Conservation (phyloP, 768 basidiomycete genomes). For the Hygrophorus pudorinus region DNA sequence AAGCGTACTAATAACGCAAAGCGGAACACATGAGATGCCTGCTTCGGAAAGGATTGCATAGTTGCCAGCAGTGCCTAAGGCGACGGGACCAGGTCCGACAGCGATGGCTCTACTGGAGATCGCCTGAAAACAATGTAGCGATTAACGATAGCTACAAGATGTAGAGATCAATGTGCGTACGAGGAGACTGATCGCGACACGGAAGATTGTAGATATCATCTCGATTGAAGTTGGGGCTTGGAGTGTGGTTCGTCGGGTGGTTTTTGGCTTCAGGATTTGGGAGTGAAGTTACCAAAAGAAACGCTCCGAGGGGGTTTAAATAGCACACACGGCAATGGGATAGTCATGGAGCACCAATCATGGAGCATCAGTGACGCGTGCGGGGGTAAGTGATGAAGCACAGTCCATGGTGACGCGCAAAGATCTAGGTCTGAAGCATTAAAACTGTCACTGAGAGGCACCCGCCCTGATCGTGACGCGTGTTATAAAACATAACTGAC, state of each 20-base stretch:
- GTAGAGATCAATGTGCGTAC: no score
- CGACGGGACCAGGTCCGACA: constrained; percentile 3
- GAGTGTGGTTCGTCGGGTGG: not conserved
- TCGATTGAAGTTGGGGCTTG: not conserved
- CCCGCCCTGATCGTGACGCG: no score
- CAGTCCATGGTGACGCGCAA: no score
- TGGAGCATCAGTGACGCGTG: no score
- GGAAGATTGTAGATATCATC: not conserved
- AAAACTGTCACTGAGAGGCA: no score
- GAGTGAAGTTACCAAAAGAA: not conserved
- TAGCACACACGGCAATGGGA: constrained; percentile 1
- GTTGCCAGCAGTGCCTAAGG: constrained; percentile 4
- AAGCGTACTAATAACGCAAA: constrained; percentile 4
- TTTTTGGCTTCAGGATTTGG: not conserved
- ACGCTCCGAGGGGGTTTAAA: not conserved
- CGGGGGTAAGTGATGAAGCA: no score
- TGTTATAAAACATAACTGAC: no score
- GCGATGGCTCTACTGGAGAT: no score
- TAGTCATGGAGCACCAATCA: no score
- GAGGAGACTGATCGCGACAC: not conserved
- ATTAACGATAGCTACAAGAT: no score
- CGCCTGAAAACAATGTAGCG: no score
- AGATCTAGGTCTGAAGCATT: no score
- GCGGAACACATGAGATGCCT: constrained; percentile 4
- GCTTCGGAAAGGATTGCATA: constrained; percentile 4